Percentiles rank a stretch among this genome's conserved stretches.
These are phyloP conservation scores for Inga leiocalycina DNA, from an alignment of 306 rosid species.

Conservation along the genomic window DNA sequence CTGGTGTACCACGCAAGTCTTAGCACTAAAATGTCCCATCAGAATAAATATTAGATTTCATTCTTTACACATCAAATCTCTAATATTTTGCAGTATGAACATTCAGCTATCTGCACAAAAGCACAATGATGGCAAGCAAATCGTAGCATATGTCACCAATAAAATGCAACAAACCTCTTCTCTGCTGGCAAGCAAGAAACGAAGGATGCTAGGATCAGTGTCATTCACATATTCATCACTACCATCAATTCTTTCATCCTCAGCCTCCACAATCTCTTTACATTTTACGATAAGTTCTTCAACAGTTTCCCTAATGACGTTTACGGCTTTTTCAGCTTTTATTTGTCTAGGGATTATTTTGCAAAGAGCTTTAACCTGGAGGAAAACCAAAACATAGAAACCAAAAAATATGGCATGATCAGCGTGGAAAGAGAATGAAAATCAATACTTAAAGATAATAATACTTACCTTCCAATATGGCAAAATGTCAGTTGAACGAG, in stretches of 20 bases:
- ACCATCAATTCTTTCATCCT: slow-evolving; percentile 81
- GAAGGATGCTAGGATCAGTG: slow-evolving; percentile 87
- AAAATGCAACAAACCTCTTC: slow-evolving; percentile 68
- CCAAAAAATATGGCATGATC: background rate
- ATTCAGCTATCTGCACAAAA: background rate
- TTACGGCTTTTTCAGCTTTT: slow-evolving; percentile 85
- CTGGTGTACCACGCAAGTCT: background rate
- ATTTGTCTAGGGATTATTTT: slow-evolving; percentile 90
- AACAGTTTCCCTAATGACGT: slow-evolving; percentile 68
- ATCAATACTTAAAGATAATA: slow-evolving; percentile 6
- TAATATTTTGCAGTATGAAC: background rate
- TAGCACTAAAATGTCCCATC: background rate
- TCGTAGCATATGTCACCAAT: background rate
- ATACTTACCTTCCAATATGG: slow-evolving; percentile 91
- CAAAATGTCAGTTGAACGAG: slow-evolving; percentile 87
- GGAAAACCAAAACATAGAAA: slow-evolving; percentile 1
- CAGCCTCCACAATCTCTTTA: slow-evolving; percentile 88
- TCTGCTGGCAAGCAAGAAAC: slow-evolving; percentile 91
- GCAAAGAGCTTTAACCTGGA: slow-evolving; percentile 69
- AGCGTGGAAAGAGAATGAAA: background rate
- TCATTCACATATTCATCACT: slow-evolving; percentile 84
- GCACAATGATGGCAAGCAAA: slow-evolving; percentile 24
- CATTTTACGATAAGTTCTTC: slow-evolving; percentile 90
- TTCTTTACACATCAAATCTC: background rate
- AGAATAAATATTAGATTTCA: background rate